These are phyloP conservation scores for Komagataella mondaviorum DNA, from an alignment of 805 yeast species.

Conservation along the genomic window DNA sequence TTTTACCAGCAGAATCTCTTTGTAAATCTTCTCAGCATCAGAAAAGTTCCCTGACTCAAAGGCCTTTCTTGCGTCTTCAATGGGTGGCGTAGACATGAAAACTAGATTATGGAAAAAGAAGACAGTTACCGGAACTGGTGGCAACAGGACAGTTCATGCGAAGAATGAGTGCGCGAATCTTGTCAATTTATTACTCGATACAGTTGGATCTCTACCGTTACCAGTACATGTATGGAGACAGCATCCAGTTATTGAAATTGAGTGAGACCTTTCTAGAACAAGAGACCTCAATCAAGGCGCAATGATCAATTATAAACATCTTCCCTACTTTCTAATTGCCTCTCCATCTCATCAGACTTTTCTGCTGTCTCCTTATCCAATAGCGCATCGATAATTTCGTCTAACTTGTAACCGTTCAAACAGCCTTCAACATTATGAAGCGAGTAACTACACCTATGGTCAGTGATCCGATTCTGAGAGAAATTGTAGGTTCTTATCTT, in stretches of 20 bases:
- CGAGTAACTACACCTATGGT: slow-evolving; percentile 78
- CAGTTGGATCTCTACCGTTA: neutral
- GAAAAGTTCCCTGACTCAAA: slow-evolving; percentile 31
- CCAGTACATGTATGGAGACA: no score
- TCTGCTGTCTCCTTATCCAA: slow-evolving; percentile 30
- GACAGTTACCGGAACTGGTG: neutral
- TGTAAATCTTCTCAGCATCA: slow-evolving; percentile 49
- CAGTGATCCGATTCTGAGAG: slow-evolving; percentile 87
- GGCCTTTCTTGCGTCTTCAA: slow-evolving; percentile 52
- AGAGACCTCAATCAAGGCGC: neutral
- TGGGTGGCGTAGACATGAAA: slow-evolving; percentile 17
- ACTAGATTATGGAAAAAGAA: neutral
- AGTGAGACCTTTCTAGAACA: no score
- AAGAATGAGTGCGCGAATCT: neutral
- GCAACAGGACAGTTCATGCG: neutral
- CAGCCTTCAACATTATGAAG: slow-evolving; percentile 63
- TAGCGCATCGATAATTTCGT: slow-evolving; percentile 40
- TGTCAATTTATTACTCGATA: neutral
- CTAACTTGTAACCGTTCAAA: slow-evolving; percentile 45
- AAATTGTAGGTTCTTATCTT: slow-evolving; percentile 89
- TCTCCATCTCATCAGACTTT: slow-evolving; percentile 24
- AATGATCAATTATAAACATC: neutral
- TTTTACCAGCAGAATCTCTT: slow-evolving; percentile 25
- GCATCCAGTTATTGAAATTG: no score
- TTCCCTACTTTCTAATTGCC: slow-evolving; percentile 2